Evolutionary conservation across 2,329 filamentous ascomycete species (phyloP).

Genomic region (Fusarium austroafricanum): DNA sequence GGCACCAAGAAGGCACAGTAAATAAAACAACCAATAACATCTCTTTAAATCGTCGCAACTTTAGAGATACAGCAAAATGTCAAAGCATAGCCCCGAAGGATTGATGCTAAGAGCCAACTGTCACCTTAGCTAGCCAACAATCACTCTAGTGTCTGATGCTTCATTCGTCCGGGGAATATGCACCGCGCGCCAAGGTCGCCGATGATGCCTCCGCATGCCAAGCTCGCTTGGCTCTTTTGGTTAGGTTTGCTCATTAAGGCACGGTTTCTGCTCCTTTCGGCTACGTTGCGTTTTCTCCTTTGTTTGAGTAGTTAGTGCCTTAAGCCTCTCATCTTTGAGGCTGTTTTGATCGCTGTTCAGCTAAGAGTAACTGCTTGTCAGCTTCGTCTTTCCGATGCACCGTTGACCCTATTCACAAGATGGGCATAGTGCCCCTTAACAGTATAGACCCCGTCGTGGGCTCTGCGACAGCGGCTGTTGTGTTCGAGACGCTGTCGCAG

Average conservation of each 20-base stretch:
- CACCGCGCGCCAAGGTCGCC: slow-evolving; percentile 7
- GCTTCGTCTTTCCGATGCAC: slow-evolving; percentile 1
- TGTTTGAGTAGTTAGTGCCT: neutral
- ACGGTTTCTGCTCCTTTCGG: neutral
- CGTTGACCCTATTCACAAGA: neutral
- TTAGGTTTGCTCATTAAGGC: neutral
- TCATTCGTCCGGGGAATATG: neutral
- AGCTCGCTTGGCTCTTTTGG: slow-evolving; percentile 10
- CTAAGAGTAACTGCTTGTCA: neutral
- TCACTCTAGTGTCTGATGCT: too few relatives aligned
- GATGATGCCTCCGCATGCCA: slow-evolving; percentile 3
- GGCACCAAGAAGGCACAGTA: neutral
- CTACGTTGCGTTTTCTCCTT: neutral
- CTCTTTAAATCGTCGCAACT: rapidly evolving
- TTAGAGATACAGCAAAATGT: too few relatives aligned
- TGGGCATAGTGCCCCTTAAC: neutral
- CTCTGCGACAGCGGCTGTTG: slow-evolving; percentile 35
- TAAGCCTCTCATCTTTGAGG: neutral
- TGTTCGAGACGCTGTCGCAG: slow-evolving; percentile 43
- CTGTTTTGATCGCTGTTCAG: neutral
- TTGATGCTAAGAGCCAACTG: neutral
- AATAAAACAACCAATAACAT: neutral
- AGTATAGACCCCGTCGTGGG: slow-evolving; percentile 5
- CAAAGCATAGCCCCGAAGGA: neutral
- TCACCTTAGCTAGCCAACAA: neutral